A percentile compares a stretch with the other conserved stretches of the same genome.
phyloP scores from a whole-genome alignment of 2,329 filamentous ascomycete species.

The Microascus cirrosus region DNA sequence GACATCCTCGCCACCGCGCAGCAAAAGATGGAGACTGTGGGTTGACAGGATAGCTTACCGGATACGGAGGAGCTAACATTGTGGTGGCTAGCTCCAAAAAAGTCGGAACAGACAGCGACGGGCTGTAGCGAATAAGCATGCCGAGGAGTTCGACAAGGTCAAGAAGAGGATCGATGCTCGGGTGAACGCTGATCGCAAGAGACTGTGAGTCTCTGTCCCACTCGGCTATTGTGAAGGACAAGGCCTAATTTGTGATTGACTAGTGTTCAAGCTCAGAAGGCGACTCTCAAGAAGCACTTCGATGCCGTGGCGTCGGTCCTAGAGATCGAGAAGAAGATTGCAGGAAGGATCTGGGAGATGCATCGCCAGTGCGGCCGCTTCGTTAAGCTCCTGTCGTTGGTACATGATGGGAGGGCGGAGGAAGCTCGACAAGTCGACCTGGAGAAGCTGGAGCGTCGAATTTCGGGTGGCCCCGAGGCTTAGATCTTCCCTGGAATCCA shows the following conservation, averaged over 20 bases:
- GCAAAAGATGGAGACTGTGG: slow-evolving; percentile 4
- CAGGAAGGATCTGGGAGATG: slow-evolving; percentile 1
- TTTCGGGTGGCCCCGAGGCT: background rate
- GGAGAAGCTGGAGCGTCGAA: background rate
- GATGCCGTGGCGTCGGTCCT: background rate
- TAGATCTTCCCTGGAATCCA: background rate
- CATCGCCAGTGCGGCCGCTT: slow-evolving; percentile 1
- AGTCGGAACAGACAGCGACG: background rate
- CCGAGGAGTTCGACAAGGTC: background rate
- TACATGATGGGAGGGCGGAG: slow-evolving; percentile 1
- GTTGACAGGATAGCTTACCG: background rate
- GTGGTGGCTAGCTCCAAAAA: background rate
- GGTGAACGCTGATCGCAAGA: background rate
- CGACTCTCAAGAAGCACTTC: background rate
- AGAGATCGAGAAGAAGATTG: slow-evolving; percentile 1
- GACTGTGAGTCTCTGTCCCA: background rate
- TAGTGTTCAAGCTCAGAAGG: background rate
- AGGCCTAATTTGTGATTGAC: no score
- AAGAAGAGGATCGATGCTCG: slow-evolving; percentile 3
- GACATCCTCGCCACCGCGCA: slow-evolving; percentile 2
- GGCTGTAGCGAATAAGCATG: background rate
- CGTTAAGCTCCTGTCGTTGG: background rate
- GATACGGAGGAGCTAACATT: background rate
- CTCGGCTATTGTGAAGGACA: background rate
- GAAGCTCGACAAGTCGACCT: background rate